Percentiles rank a stretch among this genome's conserved stretches.
Conservation (phyloP, 306 rosid genomes). For the Vigna nakashimae region DNA sequence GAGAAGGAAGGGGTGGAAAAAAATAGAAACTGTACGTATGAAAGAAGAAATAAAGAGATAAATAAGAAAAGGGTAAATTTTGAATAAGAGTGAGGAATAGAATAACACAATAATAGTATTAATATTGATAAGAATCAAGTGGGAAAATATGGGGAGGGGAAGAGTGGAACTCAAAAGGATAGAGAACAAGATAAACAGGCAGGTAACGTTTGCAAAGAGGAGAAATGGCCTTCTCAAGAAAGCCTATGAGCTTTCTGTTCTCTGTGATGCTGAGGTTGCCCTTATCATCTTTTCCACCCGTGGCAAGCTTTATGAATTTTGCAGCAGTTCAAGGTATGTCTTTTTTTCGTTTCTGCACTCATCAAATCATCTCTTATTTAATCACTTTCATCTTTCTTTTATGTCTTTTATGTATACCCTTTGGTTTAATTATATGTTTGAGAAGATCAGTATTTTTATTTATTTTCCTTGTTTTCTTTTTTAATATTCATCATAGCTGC, state of each 20-base stretch:
- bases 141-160: conserved; percentile 76
- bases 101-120: not conserved
- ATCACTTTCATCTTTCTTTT: too few relatives aligned
- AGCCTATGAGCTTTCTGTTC: conserved; percentile 92
- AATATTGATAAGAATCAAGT: not conserved
- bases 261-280: conserved; percentile 95
- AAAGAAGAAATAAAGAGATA: not conserved
- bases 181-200: conserved; percentile 99
- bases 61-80: not conserved
- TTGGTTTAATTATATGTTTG: not conserved
- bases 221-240: conserved; percentile 92
- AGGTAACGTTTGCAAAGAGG: conserved; percentile 90
- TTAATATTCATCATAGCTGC: not conserved
- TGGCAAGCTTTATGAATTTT: conserved; percentile 93
- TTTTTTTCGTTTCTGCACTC: not conserved
- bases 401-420: too few relatives aligned
- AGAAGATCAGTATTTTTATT: not conserved
- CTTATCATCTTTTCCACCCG: conserved; percentile 90
- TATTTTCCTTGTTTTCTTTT: not conserved
- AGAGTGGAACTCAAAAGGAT: conserved; percentile 95
- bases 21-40: conserved; percentile 13
- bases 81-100: not conserved
- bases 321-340: conserved; percentile 75
- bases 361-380: too few relatives aligned
- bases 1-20: conserved; percentile 40